Conservation (phyloP, 805 yeast genomes). For the Dipodascus albidus region DNA sequence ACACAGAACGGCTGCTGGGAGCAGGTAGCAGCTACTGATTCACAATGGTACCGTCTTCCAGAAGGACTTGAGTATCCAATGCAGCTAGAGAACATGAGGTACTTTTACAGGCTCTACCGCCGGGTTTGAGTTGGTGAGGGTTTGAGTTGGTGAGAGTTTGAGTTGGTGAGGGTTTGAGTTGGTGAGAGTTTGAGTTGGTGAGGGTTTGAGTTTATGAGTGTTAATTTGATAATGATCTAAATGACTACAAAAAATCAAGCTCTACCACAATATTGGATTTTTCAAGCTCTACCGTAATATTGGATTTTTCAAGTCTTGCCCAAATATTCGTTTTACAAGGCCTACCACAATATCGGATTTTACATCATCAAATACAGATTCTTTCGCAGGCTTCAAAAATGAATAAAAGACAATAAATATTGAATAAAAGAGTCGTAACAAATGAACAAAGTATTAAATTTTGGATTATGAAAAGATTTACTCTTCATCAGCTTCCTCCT, state of each 20-base stretch:
- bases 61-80: constrained; percentile 45
- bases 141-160: no score
- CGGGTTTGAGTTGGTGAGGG: no score
- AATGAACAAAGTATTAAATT: constrained; percentile 4
- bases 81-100: constrained; percentile 80
- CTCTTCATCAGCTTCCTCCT: constrained; percentile 46
- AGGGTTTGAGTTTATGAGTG: not conserved
- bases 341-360: no score
- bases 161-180: no score
- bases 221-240: not conserved
- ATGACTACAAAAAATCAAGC: not conserved
- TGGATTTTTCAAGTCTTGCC: no score
- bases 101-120: constrained; percentile 64
- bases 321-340: no score
- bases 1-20: constrained; percentile 61
- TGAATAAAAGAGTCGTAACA: not conserved
- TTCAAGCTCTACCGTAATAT: no score
- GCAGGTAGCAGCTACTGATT: constrained; percentile 51
- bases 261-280: no score
- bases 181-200: no score
- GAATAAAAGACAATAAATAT: constrained; percentile 1
- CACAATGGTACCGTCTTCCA: constrained; percentile 67
- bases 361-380: no score
- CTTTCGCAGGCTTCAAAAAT: no score
- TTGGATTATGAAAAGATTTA: constrained; percentile 6